A percentile compares a stretch with the other conserved stretches of the same genome.
phyloP scores from a whole-genome alignment of 2,329 filamentous ascomycete genomes.

The Calonectria fujianensis region DNA sequence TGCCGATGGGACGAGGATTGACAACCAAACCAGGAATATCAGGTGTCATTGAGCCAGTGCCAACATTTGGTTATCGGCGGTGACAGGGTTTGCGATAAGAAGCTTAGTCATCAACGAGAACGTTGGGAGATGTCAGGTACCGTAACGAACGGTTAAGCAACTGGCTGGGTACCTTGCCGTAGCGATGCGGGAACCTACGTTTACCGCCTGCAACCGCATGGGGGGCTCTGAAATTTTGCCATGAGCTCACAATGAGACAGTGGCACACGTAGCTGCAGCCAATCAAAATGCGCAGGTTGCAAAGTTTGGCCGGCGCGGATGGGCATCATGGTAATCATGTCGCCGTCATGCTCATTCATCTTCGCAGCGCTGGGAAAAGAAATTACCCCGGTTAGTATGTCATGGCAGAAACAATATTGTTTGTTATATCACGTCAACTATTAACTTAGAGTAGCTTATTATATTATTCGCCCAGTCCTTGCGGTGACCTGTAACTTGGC shows the following conservation, averaged over 20 bases:
- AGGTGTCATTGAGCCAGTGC: conserved; percentile 38
- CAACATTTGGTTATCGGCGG: conserved; percentile 39
- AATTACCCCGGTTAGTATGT: conserved; percentile 2
- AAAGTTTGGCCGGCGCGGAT: not conserved
- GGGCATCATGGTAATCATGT: conserved; percentile 7
- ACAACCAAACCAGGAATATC: conserved; percentile 32
- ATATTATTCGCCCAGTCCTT: conserved; percentile 10
- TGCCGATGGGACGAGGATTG: conserved; percentile 36
- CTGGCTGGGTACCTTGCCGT: conserved; percentile 13
- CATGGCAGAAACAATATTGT: conserved; percentile 11
- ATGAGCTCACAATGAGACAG: conserved; percentile 22
- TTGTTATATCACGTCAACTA: not conserved
- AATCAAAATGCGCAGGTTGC: conserved; percentile 4
- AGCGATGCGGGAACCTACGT: not conserved
- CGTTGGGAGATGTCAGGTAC: not conserved
- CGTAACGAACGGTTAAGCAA: conserved; percentile 20
- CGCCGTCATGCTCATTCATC: conserved; percentile 8
- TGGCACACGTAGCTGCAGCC: not conserved
- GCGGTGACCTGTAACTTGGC: conserved; percentile 11
- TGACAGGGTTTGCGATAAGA: conserved; percentile 27
- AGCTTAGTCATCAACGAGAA: conserved; percentile 35
- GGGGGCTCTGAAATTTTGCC: conserved; percentile 13
- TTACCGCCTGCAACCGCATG: not conserved
- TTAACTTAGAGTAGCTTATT: conserved; percentile 4
- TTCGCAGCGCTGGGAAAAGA: not conserved